Evolutionary conservation across 2,329 filamentous ascomycete species (phyloP), one percentile per base, ranked within the genome.

Genomic region (Paracamarosporium sp.): DNA sequence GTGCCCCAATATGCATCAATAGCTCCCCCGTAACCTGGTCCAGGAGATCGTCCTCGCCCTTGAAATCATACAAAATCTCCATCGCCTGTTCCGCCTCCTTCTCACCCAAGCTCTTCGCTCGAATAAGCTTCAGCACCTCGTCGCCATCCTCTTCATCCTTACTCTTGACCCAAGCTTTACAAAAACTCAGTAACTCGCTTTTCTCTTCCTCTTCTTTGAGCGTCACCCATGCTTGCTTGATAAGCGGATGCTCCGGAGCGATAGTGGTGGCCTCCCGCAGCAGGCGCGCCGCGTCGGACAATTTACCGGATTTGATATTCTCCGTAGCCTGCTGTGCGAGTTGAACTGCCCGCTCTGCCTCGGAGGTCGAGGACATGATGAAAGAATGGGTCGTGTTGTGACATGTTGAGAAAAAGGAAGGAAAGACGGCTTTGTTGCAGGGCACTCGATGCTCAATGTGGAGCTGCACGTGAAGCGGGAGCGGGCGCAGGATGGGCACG

Each of bases 191-290:
- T 11, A 79, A 57, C 40, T 75, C 71, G 33, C 67, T 70, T 50
- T 72, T 75, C 15, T 67, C 66, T 55, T 78, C 74, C 51, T 77
- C 74, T 57, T 75, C 68, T 58, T 75, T 74, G 48, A 82, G 58
- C n/a, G 66, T 60, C 24, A 76, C 59, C 74, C 79, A 79, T 54
- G 72, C 74, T 40, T 75, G 71, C 60, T 77, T 79, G 56, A 82
- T 72, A 22, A 71, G 65, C 11, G 69, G 65, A 63, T 79, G 77
- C 13, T 78, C 69, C 30, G 79, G 76, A 50, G 78, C 76, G 35
- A 83, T 71, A 41, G 75, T 74, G 24, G 76, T 77, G 31, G 80
- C 80, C 65, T 82, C 77, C 44, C 77, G 74, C 54, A 82, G 66
- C n/a, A 74, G 71, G 45, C 74, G 66, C 25, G 77, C 77, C 22